These are phyloP conservation scores for Phytophthora europaea DNA, from an alignment of 352 stramenopile genomes.

Conservation along the genomic window DNA sequence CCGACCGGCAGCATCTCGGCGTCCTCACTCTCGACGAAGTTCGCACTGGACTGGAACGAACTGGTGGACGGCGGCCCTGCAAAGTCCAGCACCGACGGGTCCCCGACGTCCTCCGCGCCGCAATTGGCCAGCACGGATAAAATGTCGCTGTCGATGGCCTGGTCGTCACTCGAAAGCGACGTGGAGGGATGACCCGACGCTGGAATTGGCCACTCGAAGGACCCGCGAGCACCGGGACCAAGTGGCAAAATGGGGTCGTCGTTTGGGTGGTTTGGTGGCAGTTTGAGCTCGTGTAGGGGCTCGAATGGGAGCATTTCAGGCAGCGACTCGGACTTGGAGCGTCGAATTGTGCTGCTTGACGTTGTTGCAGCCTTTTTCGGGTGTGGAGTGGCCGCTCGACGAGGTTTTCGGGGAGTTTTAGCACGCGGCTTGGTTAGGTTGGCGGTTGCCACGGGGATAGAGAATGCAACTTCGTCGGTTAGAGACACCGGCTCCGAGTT, in stretches of 20 bases:
- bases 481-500: conserved; percentile 79
- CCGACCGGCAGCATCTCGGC: conserved; percentile 49
- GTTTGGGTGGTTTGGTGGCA: conserved; percentile 43
- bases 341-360: conserved; percentile 24
- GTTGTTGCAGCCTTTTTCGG: conserved; percentile 24
- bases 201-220: conserved; percentile 50
- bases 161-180: conserved; percentile 62
- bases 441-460: neutral
- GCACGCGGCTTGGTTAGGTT: conserved; percentile 7
- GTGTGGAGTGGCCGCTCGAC: conserved; percentile 47
- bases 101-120: conserved; percentile 49
- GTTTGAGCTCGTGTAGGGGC: conserved; percentile 39
- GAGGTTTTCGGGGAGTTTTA: conserved; percentile 43
- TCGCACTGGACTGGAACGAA: conserved; percentile 44
- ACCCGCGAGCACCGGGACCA: conserved; percentile 13
- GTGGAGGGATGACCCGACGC: conserved; percentile 30
- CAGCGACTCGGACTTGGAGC: conserved; percentile 76
- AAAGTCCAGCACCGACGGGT: conserved; percentile 35
- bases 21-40: conserved; percentile 42
- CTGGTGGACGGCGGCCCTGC: conserved; percentile 16
- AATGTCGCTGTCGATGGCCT: conserved; percentile 83
- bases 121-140: conserved; percentile 73
- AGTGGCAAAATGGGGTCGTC: conserved; percentile 44
- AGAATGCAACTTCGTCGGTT: conserved; percentile 1
- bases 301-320: conserved; percentile 42